These are phyloP conservation scores for Pelargonium australe DNA, from an alignment of 441 rosid species.

Conservation along the genomic window DNA sequence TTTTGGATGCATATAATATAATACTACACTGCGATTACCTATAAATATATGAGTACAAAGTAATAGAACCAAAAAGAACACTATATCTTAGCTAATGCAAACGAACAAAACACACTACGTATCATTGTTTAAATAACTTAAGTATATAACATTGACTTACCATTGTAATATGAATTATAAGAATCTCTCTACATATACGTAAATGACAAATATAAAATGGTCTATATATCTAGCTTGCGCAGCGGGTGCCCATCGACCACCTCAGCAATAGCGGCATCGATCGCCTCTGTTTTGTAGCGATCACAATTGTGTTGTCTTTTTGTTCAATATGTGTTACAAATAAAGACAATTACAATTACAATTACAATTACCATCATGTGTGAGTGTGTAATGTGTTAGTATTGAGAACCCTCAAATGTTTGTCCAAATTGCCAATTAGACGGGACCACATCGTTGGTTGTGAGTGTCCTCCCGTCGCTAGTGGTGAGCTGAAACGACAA, in stretches of 20 bases:
- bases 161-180: neutral
- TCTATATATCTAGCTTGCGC: neutral
- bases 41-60: too few species aligned
- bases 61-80: too few species aligned
- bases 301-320: too few species aligned
- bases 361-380: too few species aligned
- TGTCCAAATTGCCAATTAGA: constrained; percentile 74
- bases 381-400: constrained; percentile 15
- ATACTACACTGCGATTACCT: too few species aligned
- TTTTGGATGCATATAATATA: too few species aligned
- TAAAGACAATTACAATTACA: too few species aligned
- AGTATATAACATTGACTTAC: neutral
- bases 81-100: too few species aligned
- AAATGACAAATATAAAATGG: too few species aligned
- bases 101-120: too few species aligned
- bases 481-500: constrained; percentile 68
- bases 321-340: too few species aligned
- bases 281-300: neutral
- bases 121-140: too few species aligned
- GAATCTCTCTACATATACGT: neutral
- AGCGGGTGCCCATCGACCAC: constrained; percentile 9
- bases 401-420: constrained; percentile 59
- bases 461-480: constrained; percentile 63
- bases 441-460: constrained; percentile 47
- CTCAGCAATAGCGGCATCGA: constrained; percentile 4